phyloP scores from a whole-genome alignment of 2,329 filamentous ascomycete genomes.

The Sclerotinia trifoliorum region DNA sequence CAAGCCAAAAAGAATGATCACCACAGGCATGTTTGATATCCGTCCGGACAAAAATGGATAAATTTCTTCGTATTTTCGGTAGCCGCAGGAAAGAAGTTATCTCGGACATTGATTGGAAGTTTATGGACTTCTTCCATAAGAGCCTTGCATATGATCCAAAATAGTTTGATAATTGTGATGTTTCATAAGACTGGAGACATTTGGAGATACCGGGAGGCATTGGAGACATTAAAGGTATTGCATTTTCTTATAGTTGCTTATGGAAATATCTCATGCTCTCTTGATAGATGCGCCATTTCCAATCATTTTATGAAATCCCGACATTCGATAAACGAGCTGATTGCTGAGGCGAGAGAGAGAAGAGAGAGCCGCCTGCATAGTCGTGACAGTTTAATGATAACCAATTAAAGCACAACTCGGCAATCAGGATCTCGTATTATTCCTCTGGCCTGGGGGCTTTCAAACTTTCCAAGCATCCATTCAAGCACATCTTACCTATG shows the following conservation, averaged over 20 bases:
- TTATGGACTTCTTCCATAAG: background rate
- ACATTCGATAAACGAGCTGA: slow-evolving; percentile 4
- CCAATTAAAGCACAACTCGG: background rate
- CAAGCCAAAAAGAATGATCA: slow-evolving; percentile 2
- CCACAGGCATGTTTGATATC: slow-evolving; percentile 14
- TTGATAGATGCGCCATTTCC: background rate
- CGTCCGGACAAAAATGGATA: background rate
- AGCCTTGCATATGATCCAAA: background rate
- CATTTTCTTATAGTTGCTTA: background rate
- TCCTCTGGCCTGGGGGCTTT: background rate
- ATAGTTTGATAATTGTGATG: background rate
- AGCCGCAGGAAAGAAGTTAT: background rate
- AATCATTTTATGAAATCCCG: background rate
- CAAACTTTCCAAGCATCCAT: background rate
- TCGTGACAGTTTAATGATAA: background rate
- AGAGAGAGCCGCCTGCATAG: background rate
- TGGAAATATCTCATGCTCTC: background rate
- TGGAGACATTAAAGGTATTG: background rate
- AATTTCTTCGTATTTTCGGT: background rate
- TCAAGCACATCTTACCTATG: background rate
- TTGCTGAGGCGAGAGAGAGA: background rate
- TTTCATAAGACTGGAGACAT: background rate
- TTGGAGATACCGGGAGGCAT: background rate
- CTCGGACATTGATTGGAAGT: background rate
- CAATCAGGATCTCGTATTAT: slow-evolving; percentile 5